Percentiles rank a stretch among this genome's conserved stretches.
phyloP scores from a whole-genome alignment of 164 flowering plant species.

The Saururus chinensis region DNA sequence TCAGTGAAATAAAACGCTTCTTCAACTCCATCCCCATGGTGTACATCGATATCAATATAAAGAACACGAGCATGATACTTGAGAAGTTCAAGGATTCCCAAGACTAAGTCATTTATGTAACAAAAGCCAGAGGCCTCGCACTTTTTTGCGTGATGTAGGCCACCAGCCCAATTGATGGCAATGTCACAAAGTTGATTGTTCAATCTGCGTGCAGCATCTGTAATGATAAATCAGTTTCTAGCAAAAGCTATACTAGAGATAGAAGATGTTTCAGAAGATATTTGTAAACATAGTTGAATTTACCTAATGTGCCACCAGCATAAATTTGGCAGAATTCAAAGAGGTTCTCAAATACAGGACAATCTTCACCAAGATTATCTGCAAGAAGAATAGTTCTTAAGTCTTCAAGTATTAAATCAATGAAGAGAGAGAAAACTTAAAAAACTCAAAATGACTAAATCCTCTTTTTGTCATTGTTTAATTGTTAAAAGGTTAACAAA shows the following conservation, averaged over 20 bases:
- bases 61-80: constrained; percentile 90
- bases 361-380: constrained; percentile 98
- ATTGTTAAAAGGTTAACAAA: no score
- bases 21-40: constrained; percentile 99
- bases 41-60: constrained; percentile 94
- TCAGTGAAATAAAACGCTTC: constrained; percentile 97
- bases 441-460: neutral
- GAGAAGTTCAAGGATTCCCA: constrained; percentile 92
- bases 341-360: constrained; percentile 93
- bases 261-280: neutral
- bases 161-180: constrained; percentile 99
- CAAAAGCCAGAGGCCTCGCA: constrained; percentile 98
- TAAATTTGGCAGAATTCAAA: constrained; percentile 97
- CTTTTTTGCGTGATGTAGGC: constrained; percentile 97
- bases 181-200: constrained; percentile 88
- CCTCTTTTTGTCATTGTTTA: no score
- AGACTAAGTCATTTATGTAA: constrained; percentile 90
- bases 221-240: constrained; percentile 1
- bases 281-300: neutral
- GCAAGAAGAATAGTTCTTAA: constrained; percentile 1
- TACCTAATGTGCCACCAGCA: constrained; percentile 99
- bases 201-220: constrained; percentile 95
- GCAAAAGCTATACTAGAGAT: neutral
- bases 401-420: neutral
- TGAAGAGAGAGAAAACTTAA: neutral